Evolutionary conservation across 805 yeast genomes (phyloP).

Genomic region (Saccharomycopsis synnaedendra): DNA sequence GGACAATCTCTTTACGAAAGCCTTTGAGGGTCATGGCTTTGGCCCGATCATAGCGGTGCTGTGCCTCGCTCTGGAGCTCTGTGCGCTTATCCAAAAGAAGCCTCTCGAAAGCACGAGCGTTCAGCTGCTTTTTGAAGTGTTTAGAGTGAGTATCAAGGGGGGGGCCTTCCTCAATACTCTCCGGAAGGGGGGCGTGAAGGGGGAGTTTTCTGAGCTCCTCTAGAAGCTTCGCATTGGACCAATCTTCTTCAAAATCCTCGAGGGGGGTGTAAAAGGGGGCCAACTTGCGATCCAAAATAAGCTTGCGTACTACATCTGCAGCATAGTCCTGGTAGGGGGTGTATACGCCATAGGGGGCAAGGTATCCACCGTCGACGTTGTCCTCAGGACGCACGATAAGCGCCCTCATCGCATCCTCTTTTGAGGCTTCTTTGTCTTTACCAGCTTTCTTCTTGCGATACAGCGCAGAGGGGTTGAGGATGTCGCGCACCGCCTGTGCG

Average conservation of each 20-base stretch:
- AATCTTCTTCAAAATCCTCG: slow-evolving; percentile 59
- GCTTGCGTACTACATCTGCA: slow-evolving; percentile 56
- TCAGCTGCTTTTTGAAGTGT: slow-evolving; percentile 29
- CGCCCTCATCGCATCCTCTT: slow-evolving; percentile 43
- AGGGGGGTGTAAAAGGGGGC: slow-evolving; percentile 91
- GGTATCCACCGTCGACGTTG: slow-evolving; percentile 85
- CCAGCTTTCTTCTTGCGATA: slow-evolving; percentile 28
- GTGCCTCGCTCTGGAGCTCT: slow-evolving; percentile 27
- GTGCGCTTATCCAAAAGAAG: slow-evolving; percentile 30
- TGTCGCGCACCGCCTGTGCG: slow-evolving; percentile 18
- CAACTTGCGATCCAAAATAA: slow-evolving; percentile 57
- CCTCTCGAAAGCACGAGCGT: slow-evolving; percentile 27
- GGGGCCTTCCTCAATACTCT: slow-evolving; percentile 23
- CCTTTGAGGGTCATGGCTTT: slow-evolving; percentile 20
- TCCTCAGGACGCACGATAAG: slow-evolving; percentile 53
- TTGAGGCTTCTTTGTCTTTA: slow-evolving; percentile 42
- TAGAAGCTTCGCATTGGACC: slow-evolving; percentile 64
- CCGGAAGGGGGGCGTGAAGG: slow-evolving; percentile 42
- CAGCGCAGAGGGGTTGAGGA: slow-evolving; percentile 18
- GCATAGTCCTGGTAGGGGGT: slow-evolving; percentile 63
- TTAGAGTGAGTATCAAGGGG: slow-evolving; percentile 15
- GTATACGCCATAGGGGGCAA: slow-evolving; percentile 89
- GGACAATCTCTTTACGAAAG: slow-evolving; percentile 27
- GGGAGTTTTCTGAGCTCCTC: slow-evolving; percentile 37
- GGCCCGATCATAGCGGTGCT: slow-evolving; percentile 23